Percentiles rank a stretch among this genome's conserved stretches.
phyloP scores from a whole-genome alignment of 179 eudicot species.

The Silene noctiflora region DNA sequence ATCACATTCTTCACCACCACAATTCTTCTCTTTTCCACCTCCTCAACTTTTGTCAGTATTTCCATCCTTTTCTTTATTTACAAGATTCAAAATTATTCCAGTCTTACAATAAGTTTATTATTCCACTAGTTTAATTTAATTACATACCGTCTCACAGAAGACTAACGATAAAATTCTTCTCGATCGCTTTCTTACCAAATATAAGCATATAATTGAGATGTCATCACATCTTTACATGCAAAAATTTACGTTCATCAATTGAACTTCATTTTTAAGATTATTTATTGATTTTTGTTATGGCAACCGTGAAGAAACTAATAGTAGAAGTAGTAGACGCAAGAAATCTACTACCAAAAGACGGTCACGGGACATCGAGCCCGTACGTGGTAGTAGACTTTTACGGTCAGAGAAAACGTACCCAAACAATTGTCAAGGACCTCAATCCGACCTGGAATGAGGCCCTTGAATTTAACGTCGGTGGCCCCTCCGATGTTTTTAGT shows the following conservation, averaged over 20 bases:
- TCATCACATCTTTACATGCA: background rate
- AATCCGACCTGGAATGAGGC: constrained; percentile 79
- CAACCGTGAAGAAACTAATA: constrained; percentile 47
- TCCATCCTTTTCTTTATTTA: background rate
- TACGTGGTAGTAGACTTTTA: constrained; percentile 69
- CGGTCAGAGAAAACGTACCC: constrained; percentile 77
- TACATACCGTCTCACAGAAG: background rate
- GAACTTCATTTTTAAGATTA: background rate
- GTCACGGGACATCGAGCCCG: constrained; percentile 85
- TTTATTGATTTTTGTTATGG: constrained; percentile 35
- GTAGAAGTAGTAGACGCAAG: constrained; percentile 86
- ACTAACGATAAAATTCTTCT: background rate
- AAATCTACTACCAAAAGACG: constrained; percentile 74
- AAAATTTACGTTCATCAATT: background rate
- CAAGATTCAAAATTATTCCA: constrained; percentile 21
- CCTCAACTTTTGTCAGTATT: constrained; percentile 7
- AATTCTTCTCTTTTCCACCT: constrained; percentile 14
- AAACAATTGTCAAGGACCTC: constrained; percentile 48
- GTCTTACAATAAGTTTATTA: background rate
- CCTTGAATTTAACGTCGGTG: constrained; percentile 58
- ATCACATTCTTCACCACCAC: background rate
- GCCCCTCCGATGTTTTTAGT: constrained; percentile 50
- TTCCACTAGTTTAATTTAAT: background rate
- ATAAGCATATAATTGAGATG: too few species aligned
- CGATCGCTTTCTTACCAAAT: too few species aligned